Evolutionary conservation across 495 filamentous ascomycete genomes (phyloP), one percentile per base, ranked within the genome.

Genomic region (Cercophora sp.): DNA sequence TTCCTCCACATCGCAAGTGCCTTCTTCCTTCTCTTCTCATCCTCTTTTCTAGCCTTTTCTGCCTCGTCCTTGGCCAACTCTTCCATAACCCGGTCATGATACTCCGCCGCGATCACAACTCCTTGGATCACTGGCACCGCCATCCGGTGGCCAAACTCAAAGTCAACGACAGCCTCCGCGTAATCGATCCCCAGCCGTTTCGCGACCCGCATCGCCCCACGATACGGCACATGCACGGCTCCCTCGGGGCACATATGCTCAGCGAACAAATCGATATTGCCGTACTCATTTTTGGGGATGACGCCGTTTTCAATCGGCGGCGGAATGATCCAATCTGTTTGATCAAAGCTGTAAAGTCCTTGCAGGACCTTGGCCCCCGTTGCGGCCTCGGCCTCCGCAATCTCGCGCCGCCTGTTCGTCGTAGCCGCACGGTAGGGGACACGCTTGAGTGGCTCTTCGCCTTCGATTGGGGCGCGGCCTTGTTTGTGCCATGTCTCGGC

Each of bases 401-500:
- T 84, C 65, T 96, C 93, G 41, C 91, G 87, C 63, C 91, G 91
- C 31, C 92, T 82, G 35, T 85, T 85, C 11, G 89, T 80, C 0
- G 93, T 97, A 5, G 95, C 92, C 31, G 90, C 93, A 26, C 93
- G 86, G 62, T 92, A 88, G 8, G 91, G 89, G 0, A 96, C 93
- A 29, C 76, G 77, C 62, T 99, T 99, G 34, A 96, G 71, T 0
- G 92, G 86, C 27, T 83, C 71, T 52, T 85, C 80, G 18, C 88
- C 89, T 0, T 73, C 62, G 9, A 77, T 80, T 9, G 94, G 77
- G 26, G 80, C 83, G 1, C 91, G 83, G 19, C 93, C 93, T 78
- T 97, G 94, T 62, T 96, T 95, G 62, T 96, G 94, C 94, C 94
- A 97, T 39, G 86, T 94, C 61, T 99, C 93, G 13, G 85, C 85